phyloP scores from a whole-genome alignment of 1,284 basidiomycete genomes.

The Clitocybe nebularis region DNA sequence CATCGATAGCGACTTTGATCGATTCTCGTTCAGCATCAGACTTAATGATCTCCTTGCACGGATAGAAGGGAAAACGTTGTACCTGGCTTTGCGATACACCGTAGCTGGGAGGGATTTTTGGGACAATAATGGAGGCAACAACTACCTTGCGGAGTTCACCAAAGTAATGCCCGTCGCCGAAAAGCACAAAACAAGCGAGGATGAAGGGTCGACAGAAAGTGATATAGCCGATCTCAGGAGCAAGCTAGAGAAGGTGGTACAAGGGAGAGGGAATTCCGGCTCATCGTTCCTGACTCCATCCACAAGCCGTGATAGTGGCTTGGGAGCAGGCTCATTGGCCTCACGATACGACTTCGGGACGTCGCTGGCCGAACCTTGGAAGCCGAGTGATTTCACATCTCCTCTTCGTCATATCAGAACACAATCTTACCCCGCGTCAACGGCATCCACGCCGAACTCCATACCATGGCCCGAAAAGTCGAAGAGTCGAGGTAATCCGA shows the following conservation, averaged over 20 bases:
- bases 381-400: slow-evolving; percentile 24
- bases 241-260: slow-evolving; percentile 56
- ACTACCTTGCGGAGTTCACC: slow-evolving; percentile 73
- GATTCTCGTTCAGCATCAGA: slow-evolving; percentile 65
- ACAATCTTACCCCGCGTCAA: slow-evolving; percentile 22
- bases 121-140: slow-evolving; percentile 86
- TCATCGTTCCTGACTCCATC: slow-evolving; percentile 18
- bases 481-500: slow-evolving; percentile 11
- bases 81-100: slow-evolving; percentile 78
- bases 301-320: background rate
- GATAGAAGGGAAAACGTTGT: slow-evolving; percentile 85
- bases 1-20: slow-evolving; percentile 58
- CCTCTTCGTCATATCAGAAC: slow-evolving; percentile 24
- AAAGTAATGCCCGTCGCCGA: slow-evolving; percentile 21
- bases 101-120: slow-evolving; percentile 75
- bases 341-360: slow-evolving; percentile 54
- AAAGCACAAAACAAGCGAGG: slow-evolving; percentile 22
- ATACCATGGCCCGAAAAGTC: slow-evolving; percentile 35
- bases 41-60: slow-evolving; percentile 60
- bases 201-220: slow-evolving; percentile 20
- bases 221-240: slow-evolving; percentile 46
- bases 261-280: slow-evolving; percentile 29
- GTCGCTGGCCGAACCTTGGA: slow-evolving; percentile 46
- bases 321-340: slow-evolving; percentile 28
- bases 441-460: slow-evolving; percentile 22